Conservation (phyloP, 1,284 basidiomycete species). For the Ceratobasidium sp. region DNA sequence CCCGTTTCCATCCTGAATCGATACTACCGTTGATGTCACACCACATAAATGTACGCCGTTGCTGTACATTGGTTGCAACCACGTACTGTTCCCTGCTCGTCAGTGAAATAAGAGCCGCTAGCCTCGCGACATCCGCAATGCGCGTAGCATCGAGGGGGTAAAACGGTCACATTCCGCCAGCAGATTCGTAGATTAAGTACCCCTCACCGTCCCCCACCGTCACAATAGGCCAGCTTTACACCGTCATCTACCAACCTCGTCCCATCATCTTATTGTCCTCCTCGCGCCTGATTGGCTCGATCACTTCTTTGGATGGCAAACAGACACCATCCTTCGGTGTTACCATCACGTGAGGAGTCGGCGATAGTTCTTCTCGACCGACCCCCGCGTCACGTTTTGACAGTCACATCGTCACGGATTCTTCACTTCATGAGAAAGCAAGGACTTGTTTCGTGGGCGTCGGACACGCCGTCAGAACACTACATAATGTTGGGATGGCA, state of each 20-base stretch:
- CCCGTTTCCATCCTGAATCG: no score
- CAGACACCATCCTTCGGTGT: conserved; percentile 4
- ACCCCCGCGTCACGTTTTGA: conserved; percentile 27
- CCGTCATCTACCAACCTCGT: conserved; percentile 1
- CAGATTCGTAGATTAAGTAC: no score
- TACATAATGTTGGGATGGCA: conserved; percentile 26
- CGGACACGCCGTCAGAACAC: conserved; percentile 32
- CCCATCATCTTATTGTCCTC: not conserved
- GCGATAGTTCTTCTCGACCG: conserved; percentile 8
- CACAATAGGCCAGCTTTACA: conserved; percentile 6
- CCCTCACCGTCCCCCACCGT: not conserved
- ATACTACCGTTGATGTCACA: no score
- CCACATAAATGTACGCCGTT: no score
- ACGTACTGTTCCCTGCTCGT: no score
- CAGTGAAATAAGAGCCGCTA: no score
- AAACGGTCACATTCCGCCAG: no score
- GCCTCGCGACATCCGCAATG: no score
- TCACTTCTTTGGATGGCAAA: conserved; percentile 20
- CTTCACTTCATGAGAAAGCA: conserved; percentile 23
- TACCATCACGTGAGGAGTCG: conserved; percentile 8
- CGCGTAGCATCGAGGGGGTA: no score
- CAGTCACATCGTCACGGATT: conserved; percentile 18
- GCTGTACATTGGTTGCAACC: no score
- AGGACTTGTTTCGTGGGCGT: not conserved
- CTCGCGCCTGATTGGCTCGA: conserved; percentile 24